phyloP scores from a whole-genome alignment of 805 yeast genomes.

The Teunomyces cretensis region DNA sequence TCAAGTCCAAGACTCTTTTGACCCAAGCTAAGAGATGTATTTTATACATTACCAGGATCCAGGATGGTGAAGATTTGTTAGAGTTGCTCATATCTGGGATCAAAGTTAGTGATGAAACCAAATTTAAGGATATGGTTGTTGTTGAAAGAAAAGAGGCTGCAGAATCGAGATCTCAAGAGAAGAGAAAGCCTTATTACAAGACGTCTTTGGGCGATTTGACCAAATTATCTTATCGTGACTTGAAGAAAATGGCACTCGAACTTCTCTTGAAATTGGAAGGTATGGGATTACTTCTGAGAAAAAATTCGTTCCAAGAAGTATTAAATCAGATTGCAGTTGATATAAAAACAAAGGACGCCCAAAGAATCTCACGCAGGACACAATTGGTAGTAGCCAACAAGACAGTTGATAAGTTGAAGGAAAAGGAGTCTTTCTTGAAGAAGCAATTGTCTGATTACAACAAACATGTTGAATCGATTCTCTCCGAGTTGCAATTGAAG shows the following conservation, averaged over 20 bases:
- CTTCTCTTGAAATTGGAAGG: slow-evolving; percentile 73
- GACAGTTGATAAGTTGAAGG: slow-evolving; percentile 43
- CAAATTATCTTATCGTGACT: slow-evolving; percentile 59
- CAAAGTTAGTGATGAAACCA: slow-evolving; percentile 64
- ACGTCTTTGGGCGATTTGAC: slow-evolving; percentile 53
- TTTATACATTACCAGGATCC: slow-evolving; percentile 81
- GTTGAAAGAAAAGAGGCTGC: slow-evolving; percentile 37
- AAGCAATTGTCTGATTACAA: slow-evolving; percentile 48
- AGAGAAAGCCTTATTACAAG: slow-evolving; percentile 43
- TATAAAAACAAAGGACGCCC: slow-evolving; percentile 52
- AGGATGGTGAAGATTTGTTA: slow-evolving; percentile 64
- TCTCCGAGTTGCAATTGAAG: slow-evolving; percentile 43
- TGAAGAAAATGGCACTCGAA: slow-evolving; percentile 75
- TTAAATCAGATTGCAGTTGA: slow-evolving; percentile 84
- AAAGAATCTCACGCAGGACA: slow-evolving; percentile 39
- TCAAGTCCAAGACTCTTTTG: slow-evolving; percentile 57
- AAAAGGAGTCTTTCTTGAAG: slow-evolving; percentile 45
- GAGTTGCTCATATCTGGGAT: slow-evolving; percentile 71
- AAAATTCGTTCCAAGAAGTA: slow-evolving; percentile 72
- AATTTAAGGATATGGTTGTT: slow-evolving; percentile 54
- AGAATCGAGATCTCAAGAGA: slow-evolving; percentile 38
- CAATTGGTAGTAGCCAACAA: slow-evolving; percentile 43
- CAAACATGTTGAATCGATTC: slow-evolving; percentile 44
- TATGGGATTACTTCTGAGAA: slow-evolving; percentile 61
- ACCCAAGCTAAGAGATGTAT: slow-evolving; percentile 81